Percentiles rank a stretch among this genome's conserved stretches.
Evolutionary conservation across 768 basidiomycete species (phyloP).

Genomic region (Rhizopogon salebrosus): DNA sequence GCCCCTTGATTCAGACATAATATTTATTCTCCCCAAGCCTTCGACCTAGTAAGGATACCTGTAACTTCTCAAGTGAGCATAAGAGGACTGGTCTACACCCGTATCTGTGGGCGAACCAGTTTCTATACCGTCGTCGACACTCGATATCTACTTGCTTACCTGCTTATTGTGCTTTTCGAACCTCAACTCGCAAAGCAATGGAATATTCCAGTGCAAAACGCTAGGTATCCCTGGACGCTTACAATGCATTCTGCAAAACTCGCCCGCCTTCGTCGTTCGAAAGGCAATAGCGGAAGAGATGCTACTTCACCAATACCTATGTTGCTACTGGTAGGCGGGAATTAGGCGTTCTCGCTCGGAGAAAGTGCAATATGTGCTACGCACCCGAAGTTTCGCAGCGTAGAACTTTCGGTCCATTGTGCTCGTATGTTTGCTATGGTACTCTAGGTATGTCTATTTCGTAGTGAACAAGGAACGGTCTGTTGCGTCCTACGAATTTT

Average conservation of each 20-base stretch:
- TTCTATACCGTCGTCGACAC: background rate
- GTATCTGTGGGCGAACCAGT: too few species aligned
- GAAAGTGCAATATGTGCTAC: background rate
- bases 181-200: too few species aligned
- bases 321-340: background rate
- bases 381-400: background rate
- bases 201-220: background rate
- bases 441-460: conserved; percentile 13
- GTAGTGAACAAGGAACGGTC: too few species aligned
- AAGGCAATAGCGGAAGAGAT: background rate
- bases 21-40: too few species aligned
- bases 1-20: too few species aligned
- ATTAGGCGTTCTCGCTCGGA: too few species aligned
- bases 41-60: too few species aligned
- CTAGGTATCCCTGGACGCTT: background rate
- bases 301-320: background rate
- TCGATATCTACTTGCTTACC: too few species aligned
- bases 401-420: conserved; percentile 5
- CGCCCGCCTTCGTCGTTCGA: background rate
- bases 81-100: too few species aligned
- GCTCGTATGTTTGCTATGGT: conserved; percentile 23
- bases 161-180: too few species aligned
- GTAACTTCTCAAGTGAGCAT: too few species aligned
- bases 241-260: background rate
- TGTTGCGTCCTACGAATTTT: conserved; percentile 58